A percentile compares a stretch with the other conserved stretches of the same genome.
Conservation (phyloP, 495 filamentous ascomycete species). For the Trypethelium eluteriae region DNA sequence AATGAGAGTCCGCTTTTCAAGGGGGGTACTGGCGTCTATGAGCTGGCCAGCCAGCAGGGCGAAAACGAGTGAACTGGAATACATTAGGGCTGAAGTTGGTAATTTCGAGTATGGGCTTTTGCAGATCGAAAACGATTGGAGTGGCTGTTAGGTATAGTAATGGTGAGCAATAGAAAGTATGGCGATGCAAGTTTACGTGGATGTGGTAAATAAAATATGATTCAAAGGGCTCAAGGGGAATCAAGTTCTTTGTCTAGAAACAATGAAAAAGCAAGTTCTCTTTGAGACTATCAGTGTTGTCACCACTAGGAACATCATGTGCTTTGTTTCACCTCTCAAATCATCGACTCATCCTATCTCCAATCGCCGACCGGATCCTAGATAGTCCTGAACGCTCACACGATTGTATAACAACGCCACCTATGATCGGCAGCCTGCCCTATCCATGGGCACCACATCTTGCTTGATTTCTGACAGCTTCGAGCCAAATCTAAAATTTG, state of each 20-base stretch:
- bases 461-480: too few relatives aligned
- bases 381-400: neutral
- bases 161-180: neutral
- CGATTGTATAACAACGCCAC: too few relatives aligned
- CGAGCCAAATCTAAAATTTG: too few relatives aligned
- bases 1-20: neutral
- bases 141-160: neutral
- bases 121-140: neutral
- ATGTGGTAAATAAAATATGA: neutral
- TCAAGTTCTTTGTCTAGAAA: neutral
- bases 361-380: too few relatives aligned
- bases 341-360: too few relatives aligned
- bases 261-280: neutral
- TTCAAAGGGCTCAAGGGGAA: neutral
- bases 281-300: neutral
- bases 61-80: neutral
- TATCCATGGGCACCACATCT: too few relatives aligned
- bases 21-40: neutral
- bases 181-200: neutral
- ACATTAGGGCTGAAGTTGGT: neutral
- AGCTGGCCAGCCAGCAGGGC: constrained; percentile 10
- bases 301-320: neutral
- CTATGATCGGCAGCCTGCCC: too few relatives aligned
- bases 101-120: neutral
- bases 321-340: neutral